phyloP scores from a whole-genome alignment of 306 rosid species.

The Vicia sativa region DNA sequence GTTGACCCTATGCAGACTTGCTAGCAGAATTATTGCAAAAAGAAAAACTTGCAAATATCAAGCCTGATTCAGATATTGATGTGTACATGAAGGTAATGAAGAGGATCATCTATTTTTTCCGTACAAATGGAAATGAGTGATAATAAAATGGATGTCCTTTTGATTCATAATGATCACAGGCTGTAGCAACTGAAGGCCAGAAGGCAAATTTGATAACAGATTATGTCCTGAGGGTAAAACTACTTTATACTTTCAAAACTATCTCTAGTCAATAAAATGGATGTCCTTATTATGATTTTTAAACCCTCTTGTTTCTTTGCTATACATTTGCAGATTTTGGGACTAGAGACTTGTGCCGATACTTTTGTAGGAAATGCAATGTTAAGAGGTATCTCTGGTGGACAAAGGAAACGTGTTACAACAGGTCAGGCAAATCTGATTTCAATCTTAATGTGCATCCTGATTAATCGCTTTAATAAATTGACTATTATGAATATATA shows the following conservation, averaged over 20 bases:
- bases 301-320: too few species aligned
- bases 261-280: neutral
- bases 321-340: constrained; percentile 44
- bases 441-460: neutral
- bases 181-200: constrained; percentile 71
- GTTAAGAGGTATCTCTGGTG: constrained; percentile 59
- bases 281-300: neutral
- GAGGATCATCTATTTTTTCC: neutral
- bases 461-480: neutral
- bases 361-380: constrained; percentile 55
- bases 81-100: constrained; percentile 63
- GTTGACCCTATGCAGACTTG: constrained; percentile 45
- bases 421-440: constrained; percentile 42
- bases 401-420: constrained; percentile 62
- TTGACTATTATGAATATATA: too few species aligned
- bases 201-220: constrained; percentile 73
- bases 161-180: constrained; percentile 50
- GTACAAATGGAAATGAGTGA: neutral
- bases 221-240: constrained; percentile 70
- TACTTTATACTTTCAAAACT: constrained; percentile 8
- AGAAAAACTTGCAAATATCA: constrained; percentile 64
- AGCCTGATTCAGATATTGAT: constrained; percentile 66
- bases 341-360: constrained; percentile 58
- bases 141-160: constrained; percentile 22
- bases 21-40: constrained; percentile 66